Conservation (phyloP, 768 basidiomycete species). For the Leccinum longicurvipes region DNA sequence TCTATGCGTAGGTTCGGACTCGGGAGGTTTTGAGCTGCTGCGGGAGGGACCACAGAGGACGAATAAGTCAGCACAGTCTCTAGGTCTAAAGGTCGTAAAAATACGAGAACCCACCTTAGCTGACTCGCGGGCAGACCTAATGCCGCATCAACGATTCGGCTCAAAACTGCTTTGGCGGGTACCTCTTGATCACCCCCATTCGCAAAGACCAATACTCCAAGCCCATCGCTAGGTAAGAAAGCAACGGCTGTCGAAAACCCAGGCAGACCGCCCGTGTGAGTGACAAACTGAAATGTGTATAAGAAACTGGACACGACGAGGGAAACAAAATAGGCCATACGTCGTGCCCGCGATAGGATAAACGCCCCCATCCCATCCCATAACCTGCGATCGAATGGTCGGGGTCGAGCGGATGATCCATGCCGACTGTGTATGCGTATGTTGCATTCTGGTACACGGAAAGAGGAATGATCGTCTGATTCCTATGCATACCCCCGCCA, state of each 20-base stretch:
- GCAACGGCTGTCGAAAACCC: not conserved
- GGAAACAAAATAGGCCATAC: slow-evolving; percentile 17
- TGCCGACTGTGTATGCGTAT: slow-evolving; percentile 26
- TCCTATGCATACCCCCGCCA: slow-evolving; percentile 30
- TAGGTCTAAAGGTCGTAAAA: not conserved
- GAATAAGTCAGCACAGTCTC: not conserved
- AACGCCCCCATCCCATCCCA: slow-evolving; percentile 41
- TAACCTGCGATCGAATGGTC: slow-evolving; percentile 35
- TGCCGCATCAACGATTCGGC: not conserved
- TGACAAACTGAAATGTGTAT: not conserved
- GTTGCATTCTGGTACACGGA: slow-evolving; percentile 30
- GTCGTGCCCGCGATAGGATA: slow-evolving; percentile 39
- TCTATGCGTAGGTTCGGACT: not conserved
- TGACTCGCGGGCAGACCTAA: not conserved
- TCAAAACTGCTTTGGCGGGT: not conserved
- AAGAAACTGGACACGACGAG: not conserved
- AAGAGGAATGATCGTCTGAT: slow-evolving; percentile 33
- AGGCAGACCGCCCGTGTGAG: not conserved
- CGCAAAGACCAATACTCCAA: not conserved
- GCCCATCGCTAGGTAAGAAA: not conserved
- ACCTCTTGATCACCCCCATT: not conserved
- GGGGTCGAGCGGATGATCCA: slow-evolving; percentile 4
- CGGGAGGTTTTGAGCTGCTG: not conserved
- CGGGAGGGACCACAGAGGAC: not conserved
- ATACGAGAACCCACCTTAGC: not conserved